Percentiles rank a stretch among this genome's conserved stretches.
Evolutionary conservation across 192 early-diverging fungal species (phyloP).

Genomic region (Backusella parvicylindrica): DNA sequence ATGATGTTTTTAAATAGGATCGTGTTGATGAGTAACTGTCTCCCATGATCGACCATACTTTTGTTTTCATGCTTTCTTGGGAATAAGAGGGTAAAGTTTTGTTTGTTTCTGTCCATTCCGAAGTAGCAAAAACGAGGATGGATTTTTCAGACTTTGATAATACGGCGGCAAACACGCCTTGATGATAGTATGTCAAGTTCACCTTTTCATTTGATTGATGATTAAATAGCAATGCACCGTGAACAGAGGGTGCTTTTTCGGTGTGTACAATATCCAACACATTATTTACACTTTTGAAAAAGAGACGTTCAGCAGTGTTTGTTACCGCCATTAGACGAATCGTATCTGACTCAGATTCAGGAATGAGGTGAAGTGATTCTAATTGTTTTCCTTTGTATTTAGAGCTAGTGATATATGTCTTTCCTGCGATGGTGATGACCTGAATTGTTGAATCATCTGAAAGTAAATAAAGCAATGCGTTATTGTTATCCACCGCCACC

Average conservation of each 20-base stretch:
- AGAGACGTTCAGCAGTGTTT: not conserved
- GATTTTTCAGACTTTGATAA: not conserved
- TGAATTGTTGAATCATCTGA: not conserved
- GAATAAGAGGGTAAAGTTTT: not conserved
- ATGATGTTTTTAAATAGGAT: not conserved
- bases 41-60: constrained; percentile 1
- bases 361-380: not conserved
- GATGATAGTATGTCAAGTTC: not conserved
- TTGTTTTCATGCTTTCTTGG: not conserved
- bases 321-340: constrained; percentile 6
- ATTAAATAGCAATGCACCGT: not conserved
- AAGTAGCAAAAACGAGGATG: not conserved
- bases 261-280: not conserved
- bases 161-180: not conserved
- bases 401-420: not conserved
- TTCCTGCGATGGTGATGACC: not conserved
- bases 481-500: not conserved
- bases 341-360: not conserved
- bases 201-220: not conserved
- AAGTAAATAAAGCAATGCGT: not conserved
- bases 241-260: not conserved
- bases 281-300: not conserved
- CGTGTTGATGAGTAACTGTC: not conserved
- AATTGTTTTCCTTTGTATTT: not conserved
- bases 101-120: not conserved